These are phyloP conservation scores for Lagerstroemia speciosa DNA, from an alignment of 345 rosid species.

Conservation along the genomic window DNA sequence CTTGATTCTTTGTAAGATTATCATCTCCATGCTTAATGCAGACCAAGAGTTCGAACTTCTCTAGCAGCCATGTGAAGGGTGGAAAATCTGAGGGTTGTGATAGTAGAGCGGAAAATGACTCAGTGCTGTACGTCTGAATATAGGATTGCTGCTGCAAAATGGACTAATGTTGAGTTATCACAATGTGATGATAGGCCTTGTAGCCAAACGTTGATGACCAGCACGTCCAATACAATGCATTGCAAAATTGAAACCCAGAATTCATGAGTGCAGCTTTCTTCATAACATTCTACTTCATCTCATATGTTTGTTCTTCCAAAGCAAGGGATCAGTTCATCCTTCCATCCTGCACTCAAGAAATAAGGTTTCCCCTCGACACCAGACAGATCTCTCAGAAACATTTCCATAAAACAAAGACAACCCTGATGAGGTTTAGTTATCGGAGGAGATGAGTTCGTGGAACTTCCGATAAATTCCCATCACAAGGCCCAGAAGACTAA, in stretches of 20 bases:
- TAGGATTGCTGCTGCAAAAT: no score
- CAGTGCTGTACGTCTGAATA: no score
- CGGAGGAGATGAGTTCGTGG: neutral
- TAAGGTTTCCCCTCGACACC: neutral
- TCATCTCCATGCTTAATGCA: no score
- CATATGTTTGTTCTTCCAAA: neutral
- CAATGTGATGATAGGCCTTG: no score
- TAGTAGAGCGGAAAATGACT: no score
- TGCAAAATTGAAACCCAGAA: neutral
- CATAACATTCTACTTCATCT: neutral
- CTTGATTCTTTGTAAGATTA: no score
- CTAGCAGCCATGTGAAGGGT: no score
- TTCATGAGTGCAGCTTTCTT: neutral
- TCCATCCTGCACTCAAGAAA: neutral
- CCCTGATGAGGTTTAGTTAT: neutral
- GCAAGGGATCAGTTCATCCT: neutral
- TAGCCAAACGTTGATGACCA: no score
- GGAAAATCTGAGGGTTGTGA: no score
- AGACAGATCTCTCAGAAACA: neutral
- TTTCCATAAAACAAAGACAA: neutral
- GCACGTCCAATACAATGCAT: no score
- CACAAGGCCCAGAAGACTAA: neutral
- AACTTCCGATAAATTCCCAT: neutral
- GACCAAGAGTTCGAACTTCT: no score
- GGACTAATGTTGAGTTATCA: no score